Evolutionary conservation across 192 early-diverging fungal species (phyloP).

Genomic region (Allomyces javanicus): DNA sequence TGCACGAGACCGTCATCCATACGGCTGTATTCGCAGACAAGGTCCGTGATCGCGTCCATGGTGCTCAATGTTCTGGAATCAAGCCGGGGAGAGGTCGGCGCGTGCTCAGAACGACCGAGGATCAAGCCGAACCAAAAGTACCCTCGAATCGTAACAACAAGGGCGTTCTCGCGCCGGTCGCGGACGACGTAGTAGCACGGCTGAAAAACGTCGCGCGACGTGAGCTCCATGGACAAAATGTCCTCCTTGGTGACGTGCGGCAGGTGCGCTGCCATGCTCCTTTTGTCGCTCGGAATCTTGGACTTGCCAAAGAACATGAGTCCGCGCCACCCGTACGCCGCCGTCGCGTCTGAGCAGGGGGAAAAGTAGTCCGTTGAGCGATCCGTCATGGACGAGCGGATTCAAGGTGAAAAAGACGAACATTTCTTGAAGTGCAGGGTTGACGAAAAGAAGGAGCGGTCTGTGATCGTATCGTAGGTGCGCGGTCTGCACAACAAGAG

Average conservation of each 20-base stretch:
- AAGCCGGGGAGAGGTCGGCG: neutral
- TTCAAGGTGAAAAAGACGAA: neutral
- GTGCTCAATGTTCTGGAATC: conserved; percentile 4
- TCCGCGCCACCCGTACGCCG: conserved; percentile 35
- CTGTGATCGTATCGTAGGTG: too few relatives aligned
- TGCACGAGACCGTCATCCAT: conserved; percentile 61
- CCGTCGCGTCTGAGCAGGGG: neutral
- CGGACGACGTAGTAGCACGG: conserved; percentile 50
- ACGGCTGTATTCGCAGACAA: conserved; percentile 54
- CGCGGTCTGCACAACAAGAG: too few relatives aligned
- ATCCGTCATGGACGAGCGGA: too few relatives aligned
- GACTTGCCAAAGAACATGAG: conserved; percentile 53
- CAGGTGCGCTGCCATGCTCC: conserved; percentile 40
- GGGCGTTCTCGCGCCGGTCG: conserved; percentile 36
- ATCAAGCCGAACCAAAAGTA: conserved; percentile 16
- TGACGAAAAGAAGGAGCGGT: neutral
- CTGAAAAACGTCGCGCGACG: conserved; percentile 38
- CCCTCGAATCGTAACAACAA: conserved; percentile 46
- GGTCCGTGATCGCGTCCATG: conserved; percentile 51
- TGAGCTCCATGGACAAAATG: conserved; percentile 44
- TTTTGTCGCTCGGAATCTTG: conserved; percentile 36
- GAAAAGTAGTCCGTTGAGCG: neutral
- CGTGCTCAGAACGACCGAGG: neutral
- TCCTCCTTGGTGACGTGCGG: conserved; percentile 32
- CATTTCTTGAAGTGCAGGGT: neutral